Conservation (phyloP, 2,329 filamentous ascomycete species). For the Malbranchea cinnamomea region DNA sequence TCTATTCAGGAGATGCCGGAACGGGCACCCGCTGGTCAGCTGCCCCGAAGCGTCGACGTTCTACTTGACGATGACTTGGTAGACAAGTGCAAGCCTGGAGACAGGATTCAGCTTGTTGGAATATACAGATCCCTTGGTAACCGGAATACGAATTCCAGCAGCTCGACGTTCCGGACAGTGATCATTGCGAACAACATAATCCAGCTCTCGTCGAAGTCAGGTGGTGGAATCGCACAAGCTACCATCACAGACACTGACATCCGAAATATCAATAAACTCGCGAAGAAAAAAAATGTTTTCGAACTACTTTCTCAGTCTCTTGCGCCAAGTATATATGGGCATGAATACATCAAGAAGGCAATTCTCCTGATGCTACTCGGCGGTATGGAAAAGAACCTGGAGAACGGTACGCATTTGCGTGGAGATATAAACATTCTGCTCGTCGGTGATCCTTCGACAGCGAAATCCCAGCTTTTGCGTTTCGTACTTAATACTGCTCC, state of each 20-base stretch:
- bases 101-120: conserved; percentile 92
- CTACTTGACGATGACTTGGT: conserved; percentile 95
- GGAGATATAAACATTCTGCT: conserved; percentile 99
- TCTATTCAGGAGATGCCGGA: conserved; percentile 99
- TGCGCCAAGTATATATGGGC: conserved; percentile 90
- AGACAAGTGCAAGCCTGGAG: conserved; percentile 85
- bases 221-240: conserved; percentile 80
- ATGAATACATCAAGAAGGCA: conserved; percentile 95
- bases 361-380: conserved; percentile 89
- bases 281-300: conserved; percentile 88
- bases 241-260: conserved; percentile 94
- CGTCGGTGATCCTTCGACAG: conserved; percentile 96
- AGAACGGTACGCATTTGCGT: conserved; percentile 93
- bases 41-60: conserved; percentile 89
- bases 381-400: conserved; percentile 95
- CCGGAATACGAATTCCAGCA: conserved; percentile 77
- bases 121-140: conserved; percentile 91
- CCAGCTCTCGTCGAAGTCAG: conserved; percentile 86
- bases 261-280: conserved; percentile 93
- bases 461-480: conserved; percentile 92
- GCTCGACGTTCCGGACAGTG: conserved; percentile 85
- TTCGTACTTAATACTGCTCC: conserved; percentile 97
- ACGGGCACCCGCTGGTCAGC: conserved; percentile 81
- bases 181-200: conserved; percentile 93
- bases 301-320: conserved; percentile 86